Evolutionary conservation across 371 early-diverging fungal genomes (phyloP), one percentile per base, ranked within the genome.

Genomic region (Lichtheimia ramosa): DNA sequence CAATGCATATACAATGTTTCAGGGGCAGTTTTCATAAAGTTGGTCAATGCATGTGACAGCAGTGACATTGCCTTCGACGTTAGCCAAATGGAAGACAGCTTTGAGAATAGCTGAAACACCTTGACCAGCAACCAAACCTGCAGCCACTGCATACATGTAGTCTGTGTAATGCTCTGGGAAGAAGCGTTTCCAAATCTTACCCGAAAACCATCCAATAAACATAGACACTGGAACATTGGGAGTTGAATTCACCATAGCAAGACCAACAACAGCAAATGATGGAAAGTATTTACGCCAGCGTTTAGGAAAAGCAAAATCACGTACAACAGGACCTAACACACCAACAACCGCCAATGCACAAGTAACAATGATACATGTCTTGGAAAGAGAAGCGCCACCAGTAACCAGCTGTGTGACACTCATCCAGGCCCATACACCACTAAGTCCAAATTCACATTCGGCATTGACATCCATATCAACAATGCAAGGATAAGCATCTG

Each of bases 111-210:
- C 90, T 27, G 82, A 79, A 40, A 90, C 82, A 64, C 92, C 92
- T 61, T 86, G 87, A 48, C 92, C 92, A 59, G 89, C 88, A 69
- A 90, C 84, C 61, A 89, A 64, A 51, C 92, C 92, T 58, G 79
- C 82, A 39, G 90, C 87, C 28, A 83, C 71, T 15, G 83, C 72
- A 67, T 80, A 86, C 78, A 81, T 72, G 52, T 70, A 77, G 46
- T 81, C 63, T 21, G 82, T 82, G 43, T 77, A 73, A n/a, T 65
- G 56, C 6, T 23, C 48, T 48, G 77, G 68, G 41, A 56, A 62
- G 39, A 75, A 16, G 1, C 70, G 68, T 54, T 71, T 62, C 91
- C 91, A 91, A 59, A 84, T 63, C 61, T 69, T 67, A 34, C 74
- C 74, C 50, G 68, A 74, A 16, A 59, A 25, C 75, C 83, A 83